These are phyloP conservation scores for Phaeosphaeriaceae sp. DNA, from an alignment of 2,329 filamentous ascomycete species.

Conservation along the genomic window DNA sequence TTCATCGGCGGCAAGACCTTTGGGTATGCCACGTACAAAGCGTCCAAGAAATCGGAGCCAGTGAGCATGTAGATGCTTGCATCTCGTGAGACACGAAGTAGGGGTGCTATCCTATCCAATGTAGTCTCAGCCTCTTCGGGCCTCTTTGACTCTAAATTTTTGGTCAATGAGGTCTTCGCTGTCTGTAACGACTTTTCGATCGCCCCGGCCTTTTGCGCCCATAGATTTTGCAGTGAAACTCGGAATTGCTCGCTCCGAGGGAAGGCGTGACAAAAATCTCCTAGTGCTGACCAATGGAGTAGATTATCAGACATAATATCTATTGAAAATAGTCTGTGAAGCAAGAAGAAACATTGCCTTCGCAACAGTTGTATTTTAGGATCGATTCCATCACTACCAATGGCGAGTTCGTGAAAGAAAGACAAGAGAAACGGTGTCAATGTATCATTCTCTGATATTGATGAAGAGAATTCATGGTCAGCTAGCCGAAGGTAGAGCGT, in stretches of 20 bases:
- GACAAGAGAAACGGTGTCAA: conserved; percentile 69
- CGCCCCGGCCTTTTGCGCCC: conserved; percentile 56
- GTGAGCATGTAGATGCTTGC: conserved; percentile 71
- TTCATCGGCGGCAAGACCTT: conserved; percentile 68
- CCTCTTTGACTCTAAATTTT: conserved; percentile 67
- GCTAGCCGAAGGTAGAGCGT: conserved; percentile 68
- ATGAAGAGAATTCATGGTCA: conserved; percentile 61
- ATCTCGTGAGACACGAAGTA: conserved; percentile 67
- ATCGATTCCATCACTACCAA: conserved; percentile 32
- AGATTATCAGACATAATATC: conserved; percentile 56
- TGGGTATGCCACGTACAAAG: conserved; percentile 69
- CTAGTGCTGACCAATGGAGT: conserved; percentile 70
- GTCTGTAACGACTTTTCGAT: conserved; percentile 64
- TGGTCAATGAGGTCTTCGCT: conserved; percentile 68
- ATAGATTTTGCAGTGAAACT: conserved; percentile 58
- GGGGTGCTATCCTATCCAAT: conserved; percentile 65
- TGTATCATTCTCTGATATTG: conserved; percentile 63
- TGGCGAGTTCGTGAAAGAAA: conserved; percentile 66
- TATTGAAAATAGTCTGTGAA: conserved; percentile 62
- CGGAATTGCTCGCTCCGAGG: conserved; percentile 66
- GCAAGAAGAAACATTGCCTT: conserved; percentile 69
- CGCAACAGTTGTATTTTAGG: conserved; percentile 60
- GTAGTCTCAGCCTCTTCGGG: conserved; percentile 61
- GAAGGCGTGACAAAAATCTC: conserved; percentile 71
- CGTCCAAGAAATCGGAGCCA: conserved; percentile 87